phyloP scores from a whole-genome alignment of 2,329 filamentous ascomycete genomes.

The Aspergillus versicolor region DNA sequence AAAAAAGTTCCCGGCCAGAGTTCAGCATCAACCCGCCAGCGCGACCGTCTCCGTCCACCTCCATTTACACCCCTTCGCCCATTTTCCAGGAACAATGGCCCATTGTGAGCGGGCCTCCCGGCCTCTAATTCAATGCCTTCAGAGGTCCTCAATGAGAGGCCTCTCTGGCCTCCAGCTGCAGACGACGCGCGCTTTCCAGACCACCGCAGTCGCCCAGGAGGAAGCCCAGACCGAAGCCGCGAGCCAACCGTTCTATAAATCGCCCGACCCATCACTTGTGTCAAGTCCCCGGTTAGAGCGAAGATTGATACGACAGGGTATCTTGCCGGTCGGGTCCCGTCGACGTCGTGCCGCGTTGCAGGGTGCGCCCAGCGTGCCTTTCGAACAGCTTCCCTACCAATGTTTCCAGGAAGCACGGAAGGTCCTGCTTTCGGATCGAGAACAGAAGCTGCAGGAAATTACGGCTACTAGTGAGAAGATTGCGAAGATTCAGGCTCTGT shows the following conservation, averaged over 20 bases:
- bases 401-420: slow-evolving; percentile 95
- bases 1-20: slow-evolving; percentile 38
- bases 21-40: slow-evolving; percentile 19
- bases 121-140: slow-evolving; percentile 44
- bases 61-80: slow-evolving; percentile 1
- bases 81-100: slow-evolving; percentile 31
- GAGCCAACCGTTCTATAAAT: slow-evolving; percentile 42
- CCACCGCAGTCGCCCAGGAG: slow-evolving; percentile 44
- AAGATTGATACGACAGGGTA: slow-evolving; percentile 65
- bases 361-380: slow-evolving; percentile 68
- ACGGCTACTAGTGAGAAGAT: slow-evolving; percentile 67
- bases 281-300: slow-evolving; percentile 64
- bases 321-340: slow-evolving; percentile 76
- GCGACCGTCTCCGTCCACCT: slow-evolving; percentile 15
- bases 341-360: slow-evolving; percentile 74
- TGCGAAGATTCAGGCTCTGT: slow-evolving; percentile 60
- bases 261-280: slow-evolving; percentile 66
- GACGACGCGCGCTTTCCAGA: slow-evolving; percentile 50
- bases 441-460: slow-evolving; percentile 76
- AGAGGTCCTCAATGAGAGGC: slow-evolving; percentile 34
- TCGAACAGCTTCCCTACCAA: slow-evolving; percentile 94
- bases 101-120: slow-evolving; percentile 45
- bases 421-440: slow-evolving; percentile 73
- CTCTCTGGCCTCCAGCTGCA: slow-evolving; percentile 35
- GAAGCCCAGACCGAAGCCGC: slow-evolving; percentile 44